Conservation (phyloP, 768 basidiomycete genomes). For the Lentinula lateritia region DNA sequence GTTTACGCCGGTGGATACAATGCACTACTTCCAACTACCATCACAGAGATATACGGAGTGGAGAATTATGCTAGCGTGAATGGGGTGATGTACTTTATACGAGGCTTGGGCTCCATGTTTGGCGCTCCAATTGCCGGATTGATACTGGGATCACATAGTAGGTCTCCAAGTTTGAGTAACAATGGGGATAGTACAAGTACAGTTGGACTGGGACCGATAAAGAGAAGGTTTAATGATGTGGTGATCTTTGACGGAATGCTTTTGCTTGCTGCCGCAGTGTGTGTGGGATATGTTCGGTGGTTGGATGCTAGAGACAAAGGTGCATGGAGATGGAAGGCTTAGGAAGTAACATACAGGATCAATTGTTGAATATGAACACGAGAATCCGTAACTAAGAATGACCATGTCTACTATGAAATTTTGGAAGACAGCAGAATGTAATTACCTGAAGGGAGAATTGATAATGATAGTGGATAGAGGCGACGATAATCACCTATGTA, state of each 20-base stretch:
- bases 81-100: constrained; percentile 34
- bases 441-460: too few species aligned
- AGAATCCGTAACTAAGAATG: too few species aligned
- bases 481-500: too few species aligned
- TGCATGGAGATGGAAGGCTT: constrained; percentile 33
- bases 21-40: constrained; percentile 36
- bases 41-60: constrained; percentile 36
- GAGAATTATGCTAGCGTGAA: constrained; percentile 38
- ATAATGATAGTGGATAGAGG: too few species aligned
- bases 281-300: constrained; percentile 36
- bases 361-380: too few species aligned
- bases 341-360: neutral
- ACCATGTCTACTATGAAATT: too few species aligned
- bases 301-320: constrained; percentile 35
- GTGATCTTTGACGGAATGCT: constrained; percentile 31
- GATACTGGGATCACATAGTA: constrained; percentile 28
- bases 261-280: constrained; percentile 28
- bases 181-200: neutral
- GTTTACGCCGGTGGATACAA: constrained; percentile 41
- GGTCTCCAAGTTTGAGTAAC: constrained; percentile 9
- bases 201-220: constrained; percentile 11
- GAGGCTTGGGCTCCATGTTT: constrained; percentile 32
- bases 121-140: constrained; percentile 38
- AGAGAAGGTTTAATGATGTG: constrained; percentile 28
- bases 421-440: too few species aligned